phyloP scores from a whole-genome alignment of 2,329 filamentous ascomycete genomes.

The Pyricularia sp. region DNA sequence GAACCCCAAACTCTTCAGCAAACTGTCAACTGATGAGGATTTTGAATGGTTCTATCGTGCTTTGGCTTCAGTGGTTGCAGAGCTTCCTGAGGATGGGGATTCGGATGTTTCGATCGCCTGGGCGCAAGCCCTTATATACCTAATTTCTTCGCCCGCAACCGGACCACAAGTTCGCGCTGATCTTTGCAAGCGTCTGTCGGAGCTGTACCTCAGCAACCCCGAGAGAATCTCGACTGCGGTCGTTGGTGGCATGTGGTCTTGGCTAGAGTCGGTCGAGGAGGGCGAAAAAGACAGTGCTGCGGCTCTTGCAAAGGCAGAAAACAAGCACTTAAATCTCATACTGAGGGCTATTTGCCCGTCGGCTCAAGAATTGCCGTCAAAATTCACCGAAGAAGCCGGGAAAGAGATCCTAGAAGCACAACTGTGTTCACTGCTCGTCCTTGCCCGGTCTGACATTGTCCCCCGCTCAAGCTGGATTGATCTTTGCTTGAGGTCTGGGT shows the following conservation, averaged over 20 bases:
- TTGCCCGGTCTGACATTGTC: conserved; percentile 70
- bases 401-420: conserved; percentile 52
- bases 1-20: conserved; percentile 76
- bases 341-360: conserved; percentile 55
- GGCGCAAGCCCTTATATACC: conserved; percentile 78
- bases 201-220: conserved; percentile 53
- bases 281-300: conserved; percentile 74
- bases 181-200: conserved; percentile 51
- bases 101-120: conserved; percentile 56
- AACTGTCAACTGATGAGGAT: conserved; percentile 66
- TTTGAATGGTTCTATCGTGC: conserved; percentile 67
- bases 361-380: conserved; percentile 36
- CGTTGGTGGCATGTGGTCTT: conserved; percentile 68
- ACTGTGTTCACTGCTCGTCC: conserved; percentile 66
- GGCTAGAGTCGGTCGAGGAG: conserved; percentile 57
- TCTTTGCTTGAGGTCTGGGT: conserved; percentile 65
- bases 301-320: conserved; percentile 53
- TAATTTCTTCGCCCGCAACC: conserved; percentile 55
- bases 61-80: conserved; percentile 50
- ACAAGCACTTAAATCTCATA: conserved; percentile 51
- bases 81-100: conserved; percentile 37
- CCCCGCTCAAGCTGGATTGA: conserved; percentile 82
- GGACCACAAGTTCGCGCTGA: conserved; percentile 55
- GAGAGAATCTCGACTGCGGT: conserved; percentile 52
- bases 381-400: conserved; percentile 29